These are phyloP conservation scores for Zymoseptoria crescenta DNA, from an alignment of 2,329 filamentous ascomycete genomes.

Conservation along the genomic window DNA sequence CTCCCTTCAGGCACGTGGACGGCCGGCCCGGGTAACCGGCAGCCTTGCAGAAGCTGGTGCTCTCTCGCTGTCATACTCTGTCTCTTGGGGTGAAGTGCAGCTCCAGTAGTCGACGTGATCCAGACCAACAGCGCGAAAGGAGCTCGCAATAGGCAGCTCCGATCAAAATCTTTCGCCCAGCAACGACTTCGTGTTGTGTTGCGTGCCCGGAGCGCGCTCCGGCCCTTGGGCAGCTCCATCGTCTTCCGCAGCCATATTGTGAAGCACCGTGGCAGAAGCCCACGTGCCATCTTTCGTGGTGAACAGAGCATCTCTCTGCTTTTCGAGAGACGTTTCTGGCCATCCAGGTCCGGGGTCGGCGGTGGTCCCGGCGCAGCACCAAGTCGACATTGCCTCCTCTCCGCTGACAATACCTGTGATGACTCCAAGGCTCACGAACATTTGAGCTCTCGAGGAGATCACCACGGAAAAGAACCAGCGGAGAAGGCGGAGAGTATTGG, in stretches of 20 bases:
- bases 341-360: neutral
- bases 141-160: too few relatives aligned
- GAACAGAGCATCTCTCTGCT: neutral
- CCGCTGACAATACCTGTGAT: neutral
- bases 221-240: too few relatives aligned
- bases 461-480: neutral
- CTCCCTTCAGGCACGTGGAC: neutral
- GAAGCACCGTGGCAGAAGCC: neutral
- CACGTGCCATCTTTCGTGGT: neutral
- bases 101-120: neutral
- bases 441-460: neutral
- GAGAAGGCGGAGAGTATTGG: slow-evolving; percentile 7
- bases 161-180: too few relatives aligned
- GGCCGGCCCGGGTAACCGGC: neutral
- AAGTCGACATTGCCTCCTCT: neutral
- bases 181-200: too few relatives aligned
- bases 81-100: neutral
- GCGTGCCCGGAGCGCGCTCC: too few relatives aligned
- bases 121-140: too few relatives aligned
- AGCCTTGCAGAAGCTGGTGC: neutral
- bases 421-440: too few relatives aligned
- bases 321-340: neutral
- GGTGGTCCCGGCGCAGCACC: neutral
- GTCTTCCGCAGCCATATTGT: too few relatives aligned
- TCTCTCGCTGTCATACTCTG: neutral